A percentile compares a stretch with the other conserved stretches of the same genome.
phyloP scores from a whole-genome alignment of 805 yeast species.

The Nakazawaea laoshanensis region DNA sequence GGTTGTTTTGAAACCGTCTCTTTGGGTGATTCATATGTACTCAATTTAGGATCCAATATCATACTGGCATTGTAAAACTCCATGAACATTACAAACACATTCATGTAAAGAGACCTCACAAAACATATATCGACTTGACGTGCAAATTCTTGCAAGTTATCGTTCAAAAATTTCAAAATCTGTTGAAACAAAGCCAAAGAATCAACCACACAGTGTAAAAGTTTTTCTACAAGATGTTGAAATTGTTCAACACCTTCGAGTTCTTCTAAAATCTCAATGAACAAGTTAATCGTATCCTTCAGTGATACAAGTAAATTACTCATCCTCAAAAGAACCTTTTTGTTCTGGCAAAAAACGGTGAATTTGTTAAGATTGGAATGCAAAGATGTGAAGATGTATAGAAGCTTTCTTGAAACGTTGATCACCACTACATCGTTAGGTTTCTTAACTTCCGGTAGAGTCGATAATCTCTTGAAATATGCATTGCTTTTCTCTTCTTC shows the following conservation, averaged over 20 bases:
- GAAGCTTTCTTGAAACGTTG: slow-evolving; percentile 48
- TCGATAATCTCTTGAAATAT: slow-evolving; percentile 56
- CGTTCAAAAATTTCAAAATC: slow-evolving; percentile 38
- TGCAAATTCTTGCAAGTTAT: slow-evolving; percentile 39
- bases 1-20: slow-evolving; percentile 9
- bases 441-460: slow-evolving; percentile 40
- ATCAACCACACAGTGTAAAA: slow-evolving; percentile 22
- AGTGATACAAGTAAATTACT: slow-evolving; percentile 42
- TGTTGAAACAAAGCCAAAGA: slow-evolving; percentile 41
- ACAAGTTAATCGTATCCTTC: slow-evolving; percentile 44
- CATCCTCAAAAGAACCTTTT: slow-evolving; percentile 43
- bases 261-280: slow-evolving; percentile 48
- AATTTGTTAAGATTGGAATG: slow-evolving; percentile 51
- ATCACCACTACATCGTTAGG: slow-evolving; percentile 14
- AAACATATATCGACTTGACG: slow-evolving; percentile 55
- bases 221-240: slow-evolving; percentile 19
- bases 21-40: no score
- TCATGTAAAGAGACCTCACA: slow-evolving; percentile 53
- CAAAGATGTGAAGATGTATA: slow-evolving; percentile 57
- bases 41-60: slow-evolving; percentile 23
- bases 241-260: slow-evolving; percentile 30
- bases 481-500: slow-evolving; percentile 44
- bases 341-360: slow-evolving; percentile 50
- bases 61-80: slow-evolving; percentile 64
- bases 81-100: slow-evolving; percentile 52